These are phyloP conservation scores for Rhizophora mangle DNA, from an alignment of 345 rosid species.

Conservation along the genomic window DNA sequence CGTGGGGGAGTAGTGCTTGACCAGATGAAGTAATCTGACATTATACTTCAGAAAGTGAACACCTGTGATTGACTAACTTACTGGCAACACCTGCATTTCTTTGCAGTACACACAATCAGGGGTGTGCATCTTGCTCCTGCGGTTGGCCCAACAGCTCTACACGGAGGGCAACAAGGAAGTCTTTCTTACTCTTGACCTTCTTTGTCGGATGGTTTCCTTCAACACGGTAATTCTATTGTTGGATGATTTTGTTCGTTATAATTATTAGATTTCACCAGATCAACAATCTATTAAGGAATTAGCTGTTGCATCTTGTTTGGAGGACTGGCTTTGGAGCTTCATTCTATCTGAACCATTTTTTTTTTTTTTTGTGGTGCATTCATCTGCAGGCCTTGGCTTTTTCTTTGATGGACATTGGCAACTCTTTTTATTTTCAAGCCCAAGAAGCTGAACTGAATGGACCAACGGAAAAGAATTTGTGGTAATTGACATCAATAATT, in stretches of 20 bases:
- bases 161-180: constrained; percentile 53
- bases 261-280: neutral
- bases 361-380: constrained; percentile 2
- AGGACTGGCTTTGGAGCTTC: constrained; percentile 2
- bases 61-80: neutral
- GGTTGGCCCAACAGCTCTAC: constrained; percentile 46
- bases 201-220: constrained; percentile 71
- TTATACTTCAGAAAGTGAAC: neutral
- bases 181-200: constrained; percentile 62
- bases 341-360: constrained; percentile 10
- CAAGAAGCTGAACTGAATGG: constrained; percentile 29
- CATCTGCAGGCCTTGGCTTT: constrained; percentile 61
- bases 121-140: constrained; percentile 64
- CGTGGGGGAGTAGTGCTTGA: too few relatives aligned
- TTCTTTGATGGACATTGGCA: constrained; percentile 62
- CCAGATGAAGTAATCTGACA: too few relatives aligned
- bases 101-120: constrained; percentile 73
- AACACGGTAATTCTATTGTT: constrained; percentile 44
- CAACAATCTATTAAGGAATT: neutral
- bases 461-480: constrained; percentile 51
- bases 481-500: constrained; percentile 34
- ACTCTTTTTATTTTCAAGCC: constrained; percentile 43
- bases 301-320: neutral
- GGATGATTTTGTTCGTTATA: too few relatives aligned
- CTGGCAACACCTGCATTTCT: constrained; percentile 18